phyloP scores from a whole-genome alignment of 495 filamentous ascomycete genomes.

The Hypoxylon trugodes region DNA sequence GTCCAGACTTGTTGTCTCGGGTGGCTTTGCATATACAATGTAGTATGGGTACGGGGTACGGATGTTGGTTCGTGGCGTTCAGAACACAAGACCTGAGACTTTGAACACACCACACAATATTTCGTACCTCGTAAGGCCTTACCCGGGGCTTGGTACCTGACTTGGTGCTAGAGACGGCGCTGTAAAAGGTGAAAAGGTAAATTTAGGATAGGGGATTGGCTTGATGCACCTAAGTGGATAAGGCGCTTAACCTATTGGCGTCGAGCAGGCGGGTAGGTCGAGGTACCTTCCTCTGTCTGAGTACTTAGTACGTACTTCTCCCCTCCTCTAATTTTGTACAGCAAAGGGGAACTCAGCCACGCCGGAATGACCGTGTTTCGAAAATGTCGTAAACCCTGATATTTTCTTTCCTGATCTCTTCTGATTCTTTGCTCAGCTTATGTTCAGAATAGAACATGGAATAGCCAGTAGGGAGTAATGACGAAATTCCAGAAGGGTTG shows the following conservation, averaged over 20 bases:
- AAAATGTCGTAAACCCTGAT: slow-evolving; percentile 20
- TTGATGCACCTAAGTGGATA: slow-evolving; percentile 17
- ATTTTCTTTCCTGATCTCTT: too few species aligned
- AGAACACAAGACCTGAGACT: slow-evolving; percentile 5
- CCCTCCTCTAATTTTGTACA: too few species aligned
- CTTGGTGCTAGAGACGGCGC: neutral
- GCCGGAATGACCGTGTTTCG: slow-evolving; percentile 28
- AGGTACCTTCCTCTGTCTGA: too few species aligned
- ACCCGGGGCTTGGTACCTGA: too few species aligned
- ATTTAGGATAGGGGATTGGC: slow-evolving; percentile 23
- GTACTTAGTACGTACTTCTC: too few species aligned
- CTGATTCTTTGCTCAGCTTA: slow-evolving; percentile 20
- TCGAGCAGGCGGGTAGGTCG: too few species aligned
- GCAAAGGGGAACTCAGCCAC: slow-evolving; percentile 30
- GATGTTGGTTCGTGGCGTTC: slow-evolving; percentile 30
- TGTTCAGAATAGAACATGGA: slow-evolving; percentile 18
- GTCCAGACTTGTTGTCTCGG: slow-evolving; percentile 11
- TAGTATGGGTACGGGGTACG: slow-evolving; percentile 3
- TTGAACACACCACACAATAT: too few species aligned
- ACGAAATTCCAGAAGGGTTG: slow-evolving; percentile 20
- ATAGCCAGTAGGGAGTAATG: neutral
- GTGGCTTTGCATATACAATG: slow-evolving; percentile 26
- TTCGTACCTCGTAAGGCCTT: too few species aligned
- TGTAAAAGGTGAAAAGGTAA: neutral
- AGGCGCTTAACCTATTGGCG: slow-evolving; percentile 28